Percentiles rank a stretch among this genome's conserved stretches.
These are phyloP conservation scores for Paradendryphiella salina DNA, from an alignment of 2,329 filamentous ascomycete genomes.

Conservation along the genomic window DNA sequence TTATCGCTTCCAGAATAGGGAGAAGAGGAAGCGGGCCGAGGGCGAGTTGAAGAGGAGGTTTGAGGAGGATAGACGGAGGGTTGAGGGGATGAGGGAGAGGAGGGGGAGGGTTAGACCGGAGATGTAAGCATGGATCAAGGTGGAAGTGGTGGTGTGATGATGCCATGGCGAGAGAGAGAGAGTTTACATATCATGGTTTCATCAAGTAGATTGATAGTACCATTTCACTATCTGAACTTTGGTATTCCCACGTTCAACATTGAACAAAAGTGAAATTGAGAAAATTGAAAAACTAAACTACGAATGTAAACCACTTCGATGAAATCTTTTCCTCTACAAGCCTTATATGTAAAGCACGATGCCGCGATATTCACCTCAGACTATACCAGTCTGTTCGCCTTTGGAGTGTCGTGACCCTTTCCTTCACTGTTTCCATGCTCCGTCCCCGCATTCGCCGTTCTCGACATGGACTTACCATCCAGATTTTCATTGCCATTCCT, in stretches of 20 bases:
- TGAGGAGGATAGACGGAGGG: conserved; percentile 73
- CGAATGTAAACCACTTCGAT: not conserved
- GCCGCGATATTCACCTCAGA: not conserved
- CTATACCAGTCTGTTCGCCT: not conserved
- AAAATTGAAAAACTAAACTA: not conserved
- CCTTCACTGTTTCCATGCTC: not conserved
- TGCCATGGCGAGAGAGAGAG: too few species aligned
- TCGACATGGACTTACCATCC: not conserved
- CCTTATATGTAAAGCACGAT: too few species aligned
- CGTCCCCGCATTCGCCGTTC: not conserved
- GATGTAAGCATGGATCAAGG: conserved; percentile 20
- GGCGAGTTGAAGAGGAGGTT: conserved; percentile 70
- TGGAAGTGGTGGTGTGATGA: too few species aligned
- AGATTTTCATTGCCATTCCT: not conserved
- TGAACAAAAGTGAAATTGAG: not conserved
- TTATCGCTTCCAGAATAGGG: conserved; percentile 80
- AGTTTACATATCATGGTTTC: too few species aligned
- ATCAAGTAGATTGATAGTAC: too few species aligned
- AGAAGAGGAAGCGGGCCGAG: conserved; percentile 77
- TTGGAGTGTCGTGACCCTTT: not conserved
- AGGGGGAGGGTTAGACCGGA: conserved; percentile 48
- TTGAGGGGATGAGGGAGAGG: conserved; percentile 70
- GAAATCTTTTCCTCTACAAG: too few species aligned
- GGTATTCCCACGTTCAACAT: too few species aligned
- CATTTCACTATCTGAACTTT: too few species aligned